Base-by-base conservation (phyloP, 352 stramenopile genomes). In the Phytophthora tentaculata region DNA sequence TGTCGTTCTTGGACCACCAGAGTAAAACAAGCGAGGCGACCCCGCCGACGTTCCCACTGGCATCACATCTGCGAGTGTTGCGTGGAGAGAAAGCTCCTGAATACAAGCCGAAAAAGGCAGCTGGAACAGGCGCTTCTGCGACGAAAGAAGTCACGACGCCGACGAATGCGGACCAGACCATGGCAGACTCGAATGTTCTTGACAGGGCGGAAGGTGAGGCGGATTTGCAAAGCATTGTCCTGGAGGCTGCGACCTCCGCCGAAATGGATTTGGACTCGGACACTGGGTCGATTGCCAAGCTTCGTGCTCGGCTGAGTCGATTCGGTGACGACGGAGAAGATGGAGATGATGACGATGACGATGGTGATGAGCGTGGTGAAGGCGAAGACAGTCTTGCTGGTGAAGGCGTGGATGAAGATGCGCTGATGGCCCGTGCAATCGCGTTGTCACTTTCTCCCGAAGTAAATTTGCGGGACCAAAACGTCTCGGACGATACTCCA, bases 401-500 rank as follows among this genome's bases (percentile, higher is more conserved):
- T 58, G 86, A 92, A 81, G 86, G 83, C 5, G 84, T 94, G 23
- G 88, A 96, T 65, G 89, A 96, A 80, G 89, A 96, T 56, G 89
- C 84, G 13, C 64, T 96, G n/a, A 96, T 96, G 89, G 89, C 89
- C 16, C 79, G 88, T 52, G 89, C 89, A 29, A 96, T 96, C 43
- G 89, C 89, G 5, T 73, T 96, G n/a, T 96, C 89, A 7, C 69
- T 96, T 4, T 96, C 89, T 3, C 84, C 89, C 1, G 89, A 95
- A 67, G 79, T 93, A 45, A 91, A 81, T 45, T 64, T 91, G 39
- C 73, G 74, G n/a, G 86, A 96, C 39, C 76, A 91, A 74, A 74
- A 65, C 19, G 49, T 45, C 54, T 52, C 64, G 43, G 39, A 47
- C 6, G 41, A 73, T 60, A 23, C 50, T 14, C 50, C 49, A 32